Evolutionary conservation across 2,329 filamentous ascomycete species (phyloP).

Genomic region (Aspergillus novoparasiticus): DNA sequence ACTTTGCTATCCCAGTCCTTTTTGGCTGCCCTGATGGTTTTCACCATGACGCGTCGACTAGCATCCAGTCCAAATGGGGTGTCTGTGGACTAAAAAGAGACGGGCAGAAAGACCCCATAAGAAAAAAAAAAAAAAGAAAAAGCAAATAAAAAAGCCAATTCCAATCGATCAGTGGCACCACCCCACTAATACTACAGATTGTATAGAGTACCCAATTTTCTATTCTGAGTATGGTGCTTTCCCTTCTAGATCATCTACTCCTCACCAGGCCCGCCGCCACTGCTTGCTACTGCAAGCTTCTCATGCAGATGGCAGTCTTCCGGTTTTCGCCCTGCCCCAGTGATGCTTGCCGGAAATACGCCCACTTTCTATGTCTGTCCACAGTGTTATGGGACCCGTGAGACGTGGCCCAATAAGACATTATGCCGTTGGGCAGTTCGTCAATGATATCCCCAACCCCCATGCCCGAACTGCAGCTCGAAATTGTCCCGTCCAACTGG

Average conservation of each 20-base stretch:
- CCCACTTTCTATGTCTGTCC: slow-evolving; percentile 26
- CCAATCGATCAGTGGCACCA: slow-evolving; percentile 29
- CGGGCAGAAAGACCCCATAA: neutral
- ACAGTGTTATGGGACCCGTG: slow-evolving; percentile 31
- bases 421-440: slow-evolving; percentile 34
- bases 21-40: neutral
- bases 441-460: slow-evolving; percentile 34
- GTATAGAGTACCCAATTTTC: slow-evolving; percentile 24
- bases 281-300: slow-evolving; percentile 32
- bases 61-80: neutral
- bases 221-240: slow-evolving; percentile 26
- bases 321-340: slow-evolving; percentile 32
- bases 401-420: slow-evolving; percentile 48
- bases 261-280: slow-evolving; percentile 25
- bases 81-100: neutral
- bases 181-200: slow-evolving; percentile 22
- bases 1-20: neutral
- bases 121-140: slow-evolving; percentile 8
- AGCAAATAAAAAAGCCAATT: slow-evolving; percentile 17
- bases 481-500: slow-evolving; percentile 32
- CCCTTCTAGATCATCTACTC: slow-evolving; percentile 26
- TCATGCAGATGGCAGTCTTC: slow-evolving; percentile 31
- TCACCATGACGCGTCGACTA: slow-evolving; percentile 2
- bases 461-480: slow-evolving; percentile 32
- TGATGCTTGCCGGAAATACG: slow-evolving; percentile 23